Evolutionary conservation across 768 basidiomycete species (phyloP).

Genomic region (Sarcomyxa edulis): DNA sequence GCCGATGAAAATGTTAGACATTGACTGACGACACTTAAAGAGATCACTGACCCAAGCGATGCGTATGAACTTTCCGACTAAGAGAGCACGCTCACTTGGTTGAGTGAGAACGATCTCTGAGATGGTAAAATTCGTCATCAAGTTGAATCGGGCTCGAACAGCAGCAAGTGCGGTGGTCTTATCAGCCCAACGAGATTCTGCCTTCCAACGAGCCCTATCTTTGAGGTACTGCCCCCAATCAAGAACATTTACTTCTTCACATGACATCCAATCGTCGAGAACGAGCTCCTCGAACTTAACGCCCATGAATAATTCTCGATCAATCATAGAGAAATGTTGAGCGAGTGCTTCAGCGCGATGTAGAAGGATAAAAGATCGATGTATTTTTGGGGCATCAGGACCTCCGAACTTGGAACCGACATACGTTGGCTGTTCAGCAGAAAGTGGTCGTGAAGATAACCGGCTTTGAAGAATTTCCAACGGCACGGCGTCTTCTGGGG

Average conservation of each 20-base stretch:
- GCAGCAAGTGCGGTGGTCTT: slow-evolving; percentile 71
- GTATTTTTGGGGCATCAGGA: slow-evolving; percentile 33
- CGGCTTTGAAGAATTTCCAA: slow-evolving; percentile 62
- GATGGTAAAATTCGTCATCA: slow-evolving; percentile 74
- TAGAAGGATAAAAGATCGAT: slow-evolving; percentile 70
- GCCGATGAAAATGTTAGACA: slow-evolving; percentile 2
- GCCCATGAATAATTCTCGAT: slow-evolving; percentile 79
- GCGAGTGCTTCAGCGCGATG: slow-evolving; percentile 60
- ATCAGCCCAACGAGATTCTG: slow-evolving; percentile 47
- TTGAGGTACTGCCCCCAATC: slow-evolving; percentile 85
- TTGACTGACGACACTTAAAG: neutral
- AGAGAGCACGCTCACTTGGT: slow-evolving; percentile 52
- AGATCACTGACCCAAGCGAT: slow-evolving; percentile 68
- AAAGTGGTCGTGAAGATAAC: slow-evolving; percentile 27
- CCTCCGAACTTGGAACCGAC: slow-evolving; percentile 30
- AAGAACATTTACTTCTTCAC: slow-evolving; percentile 60
- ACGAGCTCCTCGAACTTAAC: slow-evolving; percentile 89
- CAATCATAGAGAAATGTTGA: slow-evolving; percentile 82
- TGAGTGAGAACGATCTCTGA: slow-evolving; percentile 79
- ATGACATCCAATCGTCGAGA: slow-evolving; percentile 61
- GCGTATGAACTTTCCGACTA: slow-evolving; percentile 79
- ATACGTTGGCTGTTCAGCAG: slow-evolving; percentile 15
- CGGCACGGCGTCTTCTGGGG: slow-evolving; percentile 58
- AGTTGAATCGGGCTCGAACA: slow-evolving; percentile 77
- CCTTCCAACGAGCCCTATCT: slow-evolving; percentile 65